These are phyloP conservation scores for Solanum bukasovii DNA, from an alignment of 257 asterid species.

Conservation along the genomic window DNA sequence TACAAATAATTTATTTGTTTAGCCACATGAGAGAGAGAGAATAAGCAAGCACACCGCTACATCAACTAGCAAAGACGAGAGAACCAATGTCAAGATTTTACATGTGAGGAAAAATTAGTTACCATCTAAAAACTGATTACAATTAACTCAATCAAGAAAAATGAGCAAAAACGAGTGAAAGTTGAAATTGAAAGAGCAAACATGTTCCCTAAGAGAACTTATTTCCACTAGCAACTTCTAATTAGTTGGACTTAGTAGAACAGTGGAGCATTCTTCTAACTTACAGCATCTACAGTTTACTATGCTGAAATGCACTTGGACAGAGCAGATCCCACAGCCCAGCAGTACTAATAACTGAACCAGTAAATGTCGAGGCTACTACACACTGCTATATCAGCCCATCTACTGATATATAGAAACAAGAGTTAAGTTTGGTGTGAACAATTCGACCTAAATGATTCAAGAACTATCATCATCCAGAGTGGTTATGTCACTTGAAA, in stretches of 20 bases:
- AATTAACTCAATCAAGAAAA: background rate
- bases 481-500: background rate
- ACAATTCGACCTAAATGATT: background rate
- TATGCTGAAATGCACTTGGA: background rate
- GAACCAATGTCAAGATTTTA: background rate
- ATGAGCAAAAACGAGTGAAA: background rate
- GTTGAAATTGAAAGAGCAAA: background rate
- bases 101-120: background rate
- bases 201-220: background rate
- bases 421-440: background rate
- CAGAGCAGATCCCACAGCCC: background rate
- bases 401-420: background rate
- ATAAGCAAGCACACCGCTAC: background rate
- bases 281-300: background rate
- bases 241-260: background rate
- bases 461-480: background rate
- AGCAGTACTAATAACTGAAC: background rate
- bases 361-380: background rate
- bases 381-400: background rate
- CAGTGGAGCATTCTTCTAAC: background rate
- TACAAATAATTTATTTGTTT: constrained; percentile 3
- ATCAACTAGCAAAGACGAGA: background rate
- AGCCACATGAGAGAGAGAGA: background rate
- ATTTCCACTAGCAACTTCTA: background rate
- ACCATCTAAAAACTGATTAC: background rate